Conservation (phyloP, 1,284 basidiomycete genomes). For the Sphaerobolus stellatus region DNA sequence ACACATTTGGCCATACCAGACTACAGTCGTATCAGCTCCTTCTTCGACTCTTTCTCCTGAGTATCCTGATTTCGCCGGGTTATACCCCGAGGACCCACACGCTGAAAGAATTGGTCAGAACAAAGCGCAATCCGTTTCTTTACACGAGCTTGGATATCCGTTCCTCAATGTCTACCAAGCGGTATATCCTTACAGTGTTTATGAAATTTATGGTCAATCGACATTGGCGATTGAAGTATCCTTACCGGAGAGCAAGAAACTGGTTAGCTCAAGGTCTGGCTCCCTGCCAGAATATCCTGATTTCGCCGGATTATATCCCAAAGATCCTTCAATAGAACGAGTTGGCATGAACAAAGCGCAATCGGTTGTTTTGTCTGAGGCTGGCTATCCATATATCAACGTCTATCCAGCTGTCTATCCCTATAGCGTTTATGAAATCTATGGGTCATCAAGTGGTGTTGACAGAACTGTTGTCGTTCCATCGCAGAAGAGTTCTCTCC, state of each 20-base stretch:
- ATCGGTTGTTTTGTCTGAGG: conserved; percentile 1
- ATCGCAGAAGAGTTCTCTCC: not conserved
- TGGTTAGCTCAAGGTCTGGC: no score
- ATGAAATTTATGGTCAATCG: no score
- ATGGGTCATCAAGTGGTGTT: not conserved
- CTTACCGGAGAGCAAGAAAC: no score
- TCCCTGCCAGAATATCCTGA: conserved; percentile 11
- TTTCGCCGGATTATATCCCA: conserved; percentile 7
- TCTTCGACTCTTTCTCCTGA: no score
- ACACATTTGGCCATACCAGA: no score
- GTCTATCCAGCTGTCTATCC: conserved; percentile 17
- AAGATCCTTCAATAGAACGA: not conserved
- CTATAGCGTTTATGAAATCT: conserved; percentile 8
- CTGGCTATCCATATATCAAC: not conserved
- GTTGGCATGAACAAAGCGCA: not conserved
- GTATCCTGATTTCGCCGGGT: conserved; percentile 15
- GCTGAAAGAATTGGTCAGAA: not conserved
- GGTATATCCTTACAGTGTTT: conserved; percentile 21
- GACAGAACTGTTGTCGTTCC: not conserved
- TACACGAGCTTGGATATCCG: not conserved
- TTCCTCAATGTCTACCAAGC: conserved; percentile 12
- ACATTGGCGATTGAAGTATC: not conserved
- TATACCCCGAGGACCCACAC: not conserved
- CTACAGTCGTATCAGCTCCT: no score
- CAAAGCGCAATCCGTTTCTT: conserved; percentile 1